A percentile compares a stretch with the other conserved stretches of the same genome.
These are phyloP conservation scores for Ascochyta viciae-villosae DNA, from an alignment of 2,329 filamentous ascomycete genomes.

Conservation along the genomic window DNA sequence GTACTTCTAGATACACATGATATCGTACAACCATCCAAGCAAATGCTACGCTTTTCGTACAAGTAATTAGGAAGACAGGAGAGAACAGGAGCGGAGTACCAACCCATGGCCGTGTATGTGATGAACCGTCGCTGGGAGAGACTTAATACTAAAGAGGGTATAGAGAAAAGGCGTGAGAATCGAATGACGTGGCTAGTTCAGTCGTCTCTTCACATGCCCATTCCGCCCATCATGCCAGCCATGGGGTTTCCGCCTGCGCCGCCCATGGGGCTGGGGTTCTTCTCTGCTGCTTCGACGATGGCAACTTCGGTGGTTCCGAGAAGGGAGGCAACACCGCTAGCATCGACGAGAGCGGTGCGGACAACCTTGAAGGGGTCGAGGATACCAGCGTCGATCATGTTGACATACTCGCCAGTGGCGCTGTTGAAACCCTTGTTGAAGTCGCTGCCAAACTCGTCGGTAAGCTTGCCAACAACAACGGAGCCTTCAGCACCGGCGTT, in stretches of 20 bases:
- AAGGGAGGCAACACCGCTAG: conserved; percentile 93
- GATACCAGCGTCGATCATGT: conserved; percentile 98
- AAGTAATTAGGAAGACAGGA: conserved; percentile 32
- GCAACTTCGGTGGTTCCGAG: conserved; percentile 98
- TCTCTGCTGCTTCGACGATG: conserved; percentile 97
- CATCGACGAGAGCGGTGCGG: conserved; percentile 92
- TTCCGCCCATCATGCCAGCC: conserved; percentile 60
- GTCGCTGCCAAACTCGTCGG: conserved; percentile 86
- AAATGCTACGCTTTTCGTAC: conserved; percentile 47
- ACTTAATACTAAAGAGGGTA: conserved; percentile 42
- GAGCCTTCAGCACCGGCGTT: conserved; percentile 96
- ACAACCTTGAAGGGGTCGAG: conserved; percentile 99
- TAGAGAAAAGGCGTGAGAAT: conserved; percentile 41
- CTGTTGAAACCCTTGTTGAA: conserved; percentile 99
- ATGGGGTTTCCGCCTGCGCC: conserved; percentile 65
- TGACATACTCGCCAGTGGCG: conserved; percentile 95
- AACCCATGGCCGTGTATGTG: conserved; percentile 45
- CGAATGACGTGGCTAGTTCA: conserved; percentile 13
- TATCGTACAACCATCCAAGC: conserved; percentile 45
- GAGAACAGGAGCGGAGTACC: conserved; percentile 48
- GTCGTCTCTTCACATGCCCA: conserved; percentile 59
- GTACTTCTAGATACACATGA: conserved; percentile 43
- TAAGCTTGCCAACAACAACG: conserved; percentile 97
- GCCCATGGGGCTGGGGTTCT: conserved; percentile 65
- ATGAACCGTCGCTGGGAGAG: conserved; percentile 42